Evolutionary conservation across 306 rosid species (phyloP).

Genomic region (Adenanthera pavonina): DNA sequence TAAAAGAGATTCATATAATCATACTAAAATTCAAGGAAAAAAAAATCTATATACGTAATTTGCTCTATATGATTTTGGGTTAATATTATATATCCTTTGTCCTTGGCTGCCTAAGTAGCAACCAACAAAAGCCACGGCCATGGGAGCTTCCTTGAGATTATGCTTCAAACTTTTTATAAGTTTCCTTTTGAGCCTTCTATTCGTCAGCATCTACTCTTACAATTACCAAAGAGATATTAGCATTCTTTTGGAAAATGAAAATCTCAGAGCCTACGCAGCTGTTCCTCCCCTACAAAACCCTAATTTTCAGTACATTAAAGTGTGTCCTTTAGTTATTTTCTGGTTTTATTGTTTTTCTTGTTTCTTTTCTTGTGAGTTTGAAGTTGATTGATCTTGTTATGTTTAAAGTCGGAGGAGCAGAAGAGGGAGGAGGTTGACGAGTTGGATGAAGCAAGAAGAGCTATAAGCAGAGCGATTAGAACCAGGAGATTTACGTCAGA

Average conservation of each 20-base stretch:
- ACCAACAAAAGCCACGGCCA: background rate
- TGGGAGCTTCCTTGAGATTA: background rate
- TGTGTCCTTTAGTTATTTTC: background rate
- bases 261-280: no score
- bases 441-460: slow-evolving; percentile 53
- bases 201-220: background rate
- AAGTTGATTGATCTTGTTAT: background rate
- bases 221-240: background rate
- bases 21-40: background rate
- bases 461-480: slow-evolving; percentile 25
- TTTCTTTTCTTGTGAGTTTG: background rate
- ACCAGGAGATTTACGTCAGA: slow-evolving; percentile 26
- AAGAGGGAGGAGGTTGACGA: slow-evolving; percentile 44
- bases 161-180: background rate
- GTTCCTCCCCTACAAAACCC: background rate
- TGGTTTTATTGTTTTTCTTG: background rate
- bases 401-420: slow-evolving; percentile 31
- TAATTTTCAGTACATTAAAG: background rate
- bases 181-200: background rate
- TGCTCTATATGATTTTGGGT: background rate
- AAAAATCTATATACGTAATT: background rate
- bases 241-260: background rate
- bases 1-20: background rate
- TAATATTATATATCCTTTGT: background rate
- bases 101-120: background rate